Evolutionary conservation across 1,284 basidiomycete genomes (phyloP).

Genomic region (Pseudomicrostroma phylloplanum): DNA sequence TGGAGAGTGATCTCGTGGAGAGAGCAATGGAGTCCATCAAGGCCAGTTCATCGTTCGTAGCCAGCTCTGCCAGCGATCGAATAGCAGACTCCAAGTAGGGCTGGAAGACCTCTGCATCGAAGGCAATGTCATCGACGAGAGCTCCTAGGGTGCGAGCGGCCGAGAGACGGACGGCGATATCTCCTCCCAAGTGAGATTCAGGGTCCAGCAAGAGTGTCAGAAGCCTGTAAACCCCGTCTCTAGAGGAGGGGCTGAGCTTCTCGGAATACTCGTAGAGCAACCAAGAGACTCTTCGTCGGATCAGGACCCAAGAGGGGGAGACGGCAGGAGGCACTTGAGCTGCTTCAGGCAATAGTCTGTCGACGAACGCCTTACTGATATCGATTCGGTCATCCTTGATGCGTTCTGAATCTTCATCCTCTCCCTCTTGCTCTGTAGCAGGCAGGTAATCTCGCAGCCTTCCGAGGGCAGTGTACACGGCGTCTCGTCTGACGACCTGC

Average conservation of each 20-base stretch:
- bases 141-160: constrained; percentile 39
- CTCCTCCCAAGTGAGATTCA: constrained; percentile 13
- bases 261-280: constrained; percentile 47
- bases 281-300: constrained; percentile 44
- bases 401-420: neutral
- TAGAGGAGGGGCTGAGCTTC: constrained; percentile 31
- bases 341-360: constrained; percentile 39
- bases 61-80: constrained; percentile 29
- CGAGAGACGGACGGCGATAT: constrained; percentile 42
- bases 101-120: constrained; percentile 41
- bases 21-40: constrained; percentile 45
- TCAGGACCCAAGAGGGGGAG: constrained; percentile 33
- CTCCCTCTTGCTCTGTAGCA: neutral
- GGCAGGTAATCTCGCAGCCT: constrained; percentile 14
- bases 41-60: constrained; percentile 31
- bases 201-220: constrained; percentile 41
- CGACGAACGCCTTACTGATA: constrained; percentile 28
- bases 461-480: constrained; percentile 38
- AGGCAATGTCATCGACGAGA: constrained; percentile 43
- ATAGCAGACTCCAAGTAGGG: constrained; percentile 38
- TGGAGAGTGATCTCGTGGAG: constrained; percentile 38
- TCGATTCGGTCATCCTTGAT: constrained; percentile 17
- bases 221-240: constrained; percentile 32
- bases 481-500: constrained; percentile 36
- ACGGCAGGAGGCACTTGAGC: constrained; percentile 20